These are phyloP conservation scores for Lyophyllum atratum DNA, from an alignment of 768 basidiomycete genomes.

Conservation along the genomic window DNA sequence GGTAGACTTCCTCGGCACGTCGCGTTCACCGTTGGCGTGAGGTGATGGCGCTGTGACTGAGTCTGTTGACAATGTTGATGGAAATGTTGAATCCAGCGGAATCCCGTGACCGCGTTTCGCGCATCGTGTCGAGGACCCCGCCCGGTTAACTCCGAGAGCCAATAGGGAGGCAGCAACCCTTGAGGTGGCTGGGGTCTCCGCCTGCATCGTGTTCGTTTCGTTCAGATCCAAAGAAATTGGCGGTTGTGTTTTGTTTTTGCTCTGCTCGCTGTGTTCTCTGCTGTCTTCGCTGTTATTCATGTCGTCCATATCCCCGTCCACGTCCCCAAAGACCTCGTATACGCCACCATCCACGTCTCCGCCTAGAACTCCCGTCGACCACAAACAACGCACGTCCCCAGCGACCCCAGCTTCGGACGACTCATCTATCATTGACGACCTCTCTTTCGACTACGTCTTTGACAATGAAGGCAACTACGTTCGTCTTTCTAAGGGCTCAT, in stretches of 20 bases:
- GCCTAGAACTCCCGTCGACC: slow-evolving; percentile 40
- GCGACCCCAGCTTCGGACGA: slow-evolving; percentile 54
- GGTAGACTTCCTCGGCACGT: not conserved
- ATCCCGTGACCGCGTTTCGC: slow-evolving; percentile 40
- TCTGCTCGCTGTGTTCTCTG: slow-evolving; percentile 25
- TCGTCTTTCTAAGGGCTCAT: slow-evolving; percentile 55
- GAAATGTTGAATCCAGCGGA: slow-evolving; percentile 28
- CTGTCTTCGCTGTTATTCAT: slow-evolving; percentile 30
- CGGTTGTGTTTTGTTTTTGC: slow-evolving; percentile 17
- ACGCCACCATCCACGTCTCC: slow-evolving; percentile 36
- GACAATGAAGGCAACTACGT: slow-evolving; percentile 57
- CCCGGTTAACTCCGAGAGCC: slow-evolving; percentile 18
- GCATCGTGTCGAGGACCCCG: slow-evolving; percentile 34
- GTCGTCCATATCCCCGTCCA: slow-evolving; percentile 18
- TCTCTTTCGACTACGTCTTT: slow-evolving; percentile 66
- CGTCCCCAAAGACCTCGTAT: slow-evolving; percentile 16
- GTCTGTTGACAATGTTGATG: not conserved
- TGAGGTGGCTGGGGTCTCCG: slow-evolving; percentile 26
- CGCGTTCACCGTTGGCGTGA: not conserved
- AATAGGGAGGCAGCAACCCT: slow-evolving; percentile 11
- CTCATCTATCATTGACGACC: slow-evolving; percentile 60
- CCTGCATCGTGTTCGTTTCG: slow-evolving; percentile 33
- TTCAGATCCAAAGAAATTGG: slow-evolving; percentile 14
- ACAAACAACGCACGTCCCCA: slow-evolving; percentile 28
- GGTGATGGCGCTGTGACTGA: not conserved